Evolutionary conservation across 73 alveolate genomes (phyloP).

Genomic region (Uronychia setigera): DNA sequence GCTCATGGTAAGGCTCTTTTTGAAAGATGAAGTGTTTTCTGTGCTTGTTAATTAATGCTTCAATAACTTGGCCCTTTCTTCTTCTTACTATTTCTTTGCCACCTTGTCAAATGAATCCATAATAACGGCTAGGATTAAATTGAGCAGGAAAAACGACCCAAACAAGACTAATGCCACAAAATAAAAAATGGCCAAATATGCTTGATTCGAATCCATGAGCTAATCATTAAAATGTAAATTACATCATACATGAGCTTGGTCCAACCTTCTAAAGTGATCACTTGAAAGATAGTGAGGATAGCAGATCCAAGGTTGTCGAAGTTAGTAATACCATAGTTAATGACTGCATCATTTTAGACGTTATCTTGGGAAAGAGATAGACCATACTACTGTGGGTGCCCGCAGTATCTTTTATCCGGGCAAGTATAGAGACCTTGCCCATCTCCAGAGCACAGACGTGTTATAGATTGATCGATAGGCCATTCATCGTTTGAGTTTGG

Average conservation of each 20-base stretch:
- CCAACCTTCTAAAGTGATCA: constrained; percentile 59
- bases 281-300: constrained; percentile 45
- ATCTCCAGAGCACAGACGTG: constrained; percentile 18
- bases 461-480: constrained; percentile 11
- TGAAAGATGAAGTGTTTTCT: background rate
- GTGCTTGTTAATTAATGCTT: background rate
- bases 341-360: constrained; percentile 12
- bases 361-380: constrained; percentile 22
- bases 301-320: constrained; percentile 60
- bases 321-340: constrained; percentile 42
- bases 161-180: constrained; percentile 31
- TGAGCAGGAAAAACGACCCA: constrained; percentile 30
- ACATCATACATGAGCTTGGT: constrained; percentile 51
- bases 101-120: constrained; percentile 29
- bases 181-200: constrained; percentile 16
- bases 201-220: constrained; percentile 1
- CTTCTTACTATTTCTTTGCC: constrained; percentile 15
- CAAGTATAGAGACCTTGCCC: constrained; percentile 21
- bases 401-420: constrained; percentile 13
- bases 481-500: constrained; percentile 26
- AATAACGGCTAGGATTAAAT: constrained; percentile 46
- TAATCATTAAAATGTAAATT: background rate
- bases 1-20: background rate
- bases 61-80: background rate
- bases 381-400: constrained; percentile 29